Evolutionary conservation across 768 basidiomycete genomes (phyloP), one percentile per base, ranked within the genome.

Genomic region (Heimioporus sp.): DNA sequence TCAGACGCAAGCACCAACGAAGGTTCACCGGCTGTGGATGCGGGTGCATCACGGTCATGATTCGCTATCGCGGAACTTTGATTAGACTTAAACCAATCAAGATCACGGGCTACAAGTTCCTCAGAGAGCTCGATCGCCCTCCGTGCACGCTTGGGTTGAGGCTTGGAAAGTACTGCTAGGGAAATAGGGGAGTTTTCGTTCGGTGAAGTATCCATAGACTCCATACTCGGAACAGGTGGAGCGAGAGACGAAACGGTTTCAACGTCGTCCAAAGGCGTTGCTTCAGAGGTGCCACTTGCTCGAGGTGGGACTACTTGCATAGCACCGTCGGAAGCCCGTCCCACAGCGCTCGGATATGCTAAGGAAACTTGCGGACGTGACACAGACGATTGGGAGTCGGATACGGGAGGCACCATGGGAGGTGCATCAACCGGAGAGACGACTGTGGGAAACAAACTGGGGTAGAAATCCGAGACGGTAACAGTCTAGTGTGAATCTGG

Each of bases 11-110:
- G 38, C 5, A 2, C 9, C 0, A 37, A 31, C 7, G 39, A 45
- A 11, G 49, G 34, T 36, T 54, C 55, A 1, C 24, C 34, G 4
- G 10, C 32, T 31, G 36, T 49, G 39, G 44, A 44, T 9, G 41
- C 32, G 9, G 55, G 21, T 32, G 20, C 13, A 16, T 9, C n/a
- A 34, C 37, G 20, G 0, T 49, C 55, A 11, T 41, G 47, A 3
- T 49, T 43, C 21, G 12, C 35, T 16, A 30, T 10, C 2, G n/a
- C 24, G 6, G 15, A 5, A 7, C 11, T 37, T 24, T 56, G 68
- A 19, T 51, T 54, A 0, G 59, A 49, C 39, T 58, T 69, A 24
- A 59, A 70, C 60, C 64, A 69, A 38, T 67, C 60, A 36, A 69
- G 55, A 37, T 69, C 67, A 35, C 67, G 67, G 13, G 65, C 60